These are phyloP conservation scores for Chaetomium sp. DNA, from an alignment of 2,329 filamentous ascomycete genomes.

Conservation along the genomic window DNA sequence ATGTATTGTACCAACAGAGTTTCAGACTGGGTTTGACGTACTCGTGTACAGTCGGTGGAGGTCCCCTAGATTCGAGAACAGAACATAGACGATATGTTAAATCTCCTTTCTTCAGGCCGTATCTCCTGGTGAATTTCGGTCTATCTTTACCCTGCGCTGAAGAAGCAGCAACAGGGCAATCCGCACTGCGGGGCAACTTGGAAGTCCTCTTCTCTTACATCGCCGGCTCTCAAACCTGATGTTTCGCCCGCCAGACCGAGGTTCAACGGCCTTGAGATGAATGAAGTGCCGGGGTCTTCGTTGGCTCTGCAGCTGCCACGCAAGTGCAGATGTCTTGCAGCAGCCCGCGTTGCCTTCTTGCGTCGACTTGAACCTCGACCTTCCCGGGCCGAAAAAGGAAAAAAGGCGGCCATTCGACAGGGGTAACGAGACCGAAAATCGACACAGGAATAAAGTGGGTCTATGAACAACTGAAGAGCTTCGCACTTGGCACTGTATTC, in stretches of 20 bases:
- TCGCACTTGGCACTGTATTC: background rate
- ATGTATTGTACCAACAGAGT: background rate
- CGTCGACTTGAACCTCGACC: no score
- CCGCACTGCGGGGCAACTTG: no score
- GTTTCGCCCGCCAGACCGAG: background rate
- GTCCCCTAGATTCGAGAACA: background rate
- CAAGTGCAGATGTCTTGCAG: constrained; percentile 17
- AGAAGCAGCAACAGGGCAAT: no score
- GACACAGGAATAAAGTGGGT: background rate
- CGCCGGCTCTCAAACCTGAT: constrained; percentile 3
- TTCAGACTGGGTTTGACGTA: constrained; percentile 2
- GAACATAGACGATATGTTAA: background rate
- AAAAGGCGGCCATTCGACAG: constrained; percentile 5
- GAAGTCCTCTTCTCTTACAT: no score
- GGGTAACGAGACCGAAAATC: constrained; percentile 10
- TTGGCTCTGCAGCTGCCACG: constrained; percentile 20
- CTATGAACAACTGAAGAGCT: background rate
- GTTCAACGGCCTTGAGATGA: background rate
- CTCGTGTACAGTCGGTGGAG: no score
- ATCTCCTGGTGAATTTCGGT: no score
- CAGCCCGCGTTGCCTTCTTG: background rate
- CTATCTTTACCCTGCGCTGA: no score
- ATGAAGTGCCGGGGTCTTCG: constrained; percentile 3
- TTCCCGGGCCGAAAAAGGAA: background rate
- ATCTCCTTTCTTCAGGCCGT: background rate